These are phyloP conservation scores for Coemansia sp. DNA, from an alignment of 192 early-diverging fungal species.

Conservation along the genomic window DNA sequence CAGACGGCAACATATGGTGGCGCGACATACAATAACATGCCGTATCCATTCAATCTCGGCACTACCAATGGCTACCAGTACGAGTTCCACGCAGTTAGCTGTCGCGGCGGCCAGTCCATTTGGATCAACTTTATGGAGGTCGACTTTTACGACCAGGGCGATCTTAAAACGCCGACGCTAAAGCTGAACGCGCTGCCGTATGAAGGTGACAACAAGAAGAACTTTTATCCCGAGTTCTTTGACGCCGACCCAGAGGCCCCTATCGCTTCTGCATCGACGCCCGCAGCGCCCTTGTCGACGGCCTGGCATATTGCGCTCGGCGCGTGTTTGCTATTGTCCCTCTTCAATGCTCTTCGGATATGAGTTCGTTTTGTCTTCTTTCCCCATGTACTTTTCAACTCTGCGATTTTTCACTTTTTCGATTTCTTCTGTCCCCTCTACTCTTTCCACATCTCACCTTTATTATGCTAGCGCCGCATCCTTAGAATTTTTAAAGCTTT, in stretches of 20 bases:
- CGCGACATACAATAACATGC: conserved; percentile 32
- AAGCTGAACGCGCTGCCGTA: conserved; percentile 44
- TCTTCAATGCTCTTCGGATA: conserved; percentile 16
- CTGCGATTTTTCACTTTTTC: conserved; percentile 8
- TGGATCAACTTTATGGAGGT: conserved; percentile 55
- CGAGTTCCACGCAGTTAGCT: conserved; percentile 41
- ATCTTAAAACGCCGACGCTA: conserved; percentile 35
- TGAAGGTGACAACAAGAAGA: conserved; percentile 18
- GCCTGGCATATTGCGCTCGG: neutral
- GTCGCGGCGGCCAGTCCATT: conserved; percentile 50
- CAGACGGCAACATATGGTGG: conserved; percentile 44
- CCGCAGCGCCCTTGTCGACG: neutral
- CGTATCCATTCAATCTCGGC: conserved; percentile 49
- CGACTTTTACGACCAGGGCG: conserved; percentile 54
- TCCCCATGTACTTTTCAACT: neutral
- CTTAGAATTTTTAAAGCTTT: neutral
- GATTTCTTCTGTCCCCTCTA: neutral
- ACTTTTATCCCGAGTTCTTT: conserved; percentile 50
- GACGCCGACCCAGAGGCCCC: conserved; percentile 29
- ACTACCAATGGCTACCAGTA: conserved; percentile 48
- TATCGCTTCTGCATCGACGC: conserved; percentile 1
- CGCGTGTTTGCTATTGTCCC: conserved; percentile 2
- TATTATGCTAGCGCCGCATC: neutral
- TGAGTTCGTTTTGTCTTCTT: conserved; percentile 10
- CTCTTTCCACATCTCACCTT: neutral